Evolutionary conservation across 2,329 filamentous ascomycete species (phyloP), one percentile per base, ranked within the genome.

Genomic region (Onygenales sp.): DNA sequence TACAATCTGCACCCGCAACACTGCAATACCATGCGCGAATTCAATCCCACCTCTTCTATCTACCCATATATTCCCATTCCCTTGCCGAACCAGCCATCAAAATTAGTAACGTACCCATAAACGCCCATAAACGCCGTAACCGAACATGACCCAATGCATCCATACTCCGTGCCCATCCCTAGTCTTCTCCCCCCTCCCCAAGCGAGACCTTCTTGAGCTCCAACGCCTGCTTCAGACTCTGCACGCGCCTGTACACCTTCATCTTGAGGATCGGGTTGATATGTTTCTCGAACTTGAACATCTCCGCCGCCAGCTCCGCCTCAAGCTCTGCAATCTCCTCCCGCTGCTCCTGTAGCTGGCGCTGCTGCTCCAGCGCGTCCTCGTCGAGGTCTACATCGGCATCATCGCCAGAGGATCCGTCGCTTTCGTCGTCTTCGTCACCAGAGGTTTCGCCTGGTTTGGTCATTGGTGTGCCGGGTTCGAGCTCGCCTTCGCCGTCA

Each of bases 241-340:
- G 70, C 39, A 73, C 71, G 11, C 73, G 70, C 55, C 68, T 68
- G 32, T 69, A 68, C 57, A 75, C 67, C 61, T 75, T 75, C 51
- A 62, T 62, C 55, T 69, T 70, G 50, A 73, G 53, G 55, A 73
- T 73, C 4, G 62, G 59, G 49, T 74, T 74, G 50, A 62, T 59
- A 55, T 70, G 66, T 42, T 62, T 63, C 59, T 74, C 69, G 66
- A 69, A 73, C 43, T 67, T 65, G 33, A 61, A 61, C 0, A 68
- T 73, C 53, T 73, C 69, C 2, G 65, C 60, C 9, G 64, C 63
- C 42, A 73, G 69, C 34, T 70, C 59, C 2, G 65, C 64, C 49
- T 74, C 70, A 17, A 75, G 58, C 50, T 75, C 72, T 1, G 63
- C 65, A 53, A 75, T 71, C 53, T 73, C 67, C 56, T 76, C 73